phyloP scores from a whole-genome alignment of 1,284 basidiomycete species.

The Mycena citricolor region DNA sequence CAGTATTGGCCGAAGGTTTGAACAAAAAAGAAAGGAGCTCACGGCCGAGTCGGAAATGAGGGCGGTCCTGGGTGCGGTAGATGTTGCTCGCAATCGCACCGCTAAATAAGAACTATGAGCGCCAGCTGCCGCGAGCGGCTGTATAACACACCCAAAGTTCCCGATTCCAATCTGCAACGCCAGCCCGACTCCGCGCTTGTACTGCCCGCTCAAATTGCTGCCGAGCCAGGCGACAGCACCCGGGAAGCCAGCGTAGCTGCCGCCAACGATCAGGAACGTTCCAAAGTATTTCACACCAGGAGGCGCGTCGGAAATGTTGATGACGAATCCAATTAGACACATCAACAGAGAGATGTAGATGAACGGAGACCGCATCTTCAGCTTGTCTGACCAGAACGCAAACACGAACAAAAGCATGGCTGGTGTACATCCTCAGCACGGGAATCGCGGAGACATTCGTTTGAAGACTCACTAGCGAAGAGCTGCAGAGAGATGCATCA shows the following conservation, averaged over 20 bases:
- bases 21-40: slow-evolving; percentile 25
- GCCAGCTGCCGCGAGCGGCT: not conserved
- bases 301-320: slow-evolving; percentile 57
- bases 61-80: slow-evolving; percentile 57
- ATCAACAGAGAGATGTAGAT: slow-evolving; percentile 41
- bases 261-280: slow-evolving; percentile 60
- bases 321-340: slow-evolving; percentile 59
- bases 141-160: slow-evolving; percentile 31
- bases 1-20: not conserved
- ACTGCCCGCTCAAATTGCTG: slow-evolving; percentile 63
- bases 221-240: slow-evolving; percentile 67
- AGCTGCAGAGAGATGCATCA: not conserved
- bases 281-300: slow-evolving; percentile 62
- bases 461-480: slow-evolving; percentile 8
- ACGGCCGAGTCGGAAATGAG: slow-evolving; percentile 64
- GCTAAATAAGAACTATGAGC: slow-evolving; percentile 30
- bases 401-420: slow-evolving; percentile 53
- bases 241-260: slow-evolving; percentile 61
- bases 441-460: not conserved
- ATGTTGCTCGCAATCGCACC: slow-evolving; percentile 61
- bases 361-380: slow-evolving; percentile 59
- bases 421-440: slow-evolving; percentile 24
- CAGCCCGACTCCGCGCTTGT: slow-evolving; percentile 65
- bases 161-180: slow-evolving; percentile 64
- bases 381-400: slow-evolving; percentile 59